Evolutionary conservation across 2,329 filamentous ascomycete species (phyloP), one percentile per base, ranked within the genome.

Genomic region (Harringtonia aguacate): DNA sequence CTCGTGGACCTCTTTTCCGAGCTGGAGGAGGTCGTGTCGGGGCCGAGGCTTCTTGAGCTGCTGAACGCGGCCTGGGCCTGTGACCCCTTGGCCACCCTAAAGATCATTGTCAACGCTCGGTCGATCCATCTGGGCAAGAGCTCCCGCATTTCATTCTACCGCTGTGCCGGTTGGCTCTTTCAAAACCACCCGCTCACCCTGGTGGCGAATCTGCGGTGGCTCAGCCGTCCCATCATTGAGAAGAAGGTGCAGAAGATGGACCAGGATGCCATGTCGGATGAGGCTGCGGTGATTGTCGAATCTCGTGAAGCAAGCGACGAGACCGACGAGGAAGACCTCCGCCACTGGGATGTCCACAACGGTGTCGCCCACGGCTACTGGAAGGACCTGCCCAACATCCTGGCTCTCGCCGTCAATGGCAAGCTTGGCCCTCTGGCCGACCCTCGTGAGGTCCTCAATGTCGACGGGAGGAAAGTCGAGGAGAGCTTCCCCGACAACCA

Each of bases 71-170:
- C 75, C 1, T 81, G 75, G 75, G 51, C 55, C 2, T 54, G 59
- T 1, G 69, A 78, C 46, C 48, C 69, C 0, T 52, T 68, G 3
- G 55, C 63, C 13, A 75, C 75, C 0, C 63, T 79, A 27, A 76
- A 76, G 53, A 66, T 79, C 51, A 73, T 80, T 50, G 79, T 75
- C 64, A 76, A 78, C 47, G 59, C 68, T 1, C 67, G 77, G 10
- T 77, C 73, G n/a, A 79, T 79, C 39, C 75, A 79, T 46, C 58
- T 79, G 0, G 75, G 77, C 15, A 79, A 78, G 56, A 64, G 64
- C 29, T 69, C 82, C 9, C 64, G 63, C 20, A 45, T 55, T 3
- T 60, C 60, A 2, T 72, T 75, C 47, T 79, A 78, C 53, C 65
- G 64, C 17, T 68, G 67, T 20, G 64, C 72, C 15, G 73, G 74